Base-by-base conservation (phyloP, 2,329 filamentous ascomycete species). In the Sphaerostilbella broomeana region DNA sequence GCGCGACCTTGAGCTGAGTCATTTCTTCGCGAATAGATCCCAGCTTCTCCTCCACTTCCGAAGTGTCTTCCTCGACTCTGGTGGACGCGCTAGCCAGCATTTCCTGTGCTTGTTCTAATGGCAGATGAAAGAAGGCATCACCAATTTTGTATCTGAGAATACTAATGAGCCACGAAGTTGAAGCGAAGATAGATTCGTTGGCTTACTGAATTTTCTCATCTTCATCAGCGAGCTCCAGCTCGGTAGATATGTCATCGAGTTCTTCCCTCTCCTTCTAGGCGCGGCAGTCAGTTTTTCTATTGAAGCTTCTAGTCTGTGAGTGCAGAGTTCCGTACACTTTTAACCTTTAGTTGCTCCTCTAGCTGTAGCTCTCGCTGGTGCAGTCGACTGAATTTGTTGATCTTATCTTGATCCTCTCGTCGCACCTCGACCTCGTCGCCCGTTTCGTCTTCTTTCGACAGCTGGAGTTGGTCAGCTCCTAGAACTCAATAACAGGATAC, bases 401-500 rank as follows among this genome's bases (percentile, higher is more conserved):
- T 98, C 68, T 92, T 94, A 68, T 97, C 89, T 64, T 98, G 92
- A 61, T 98, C 92, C 62, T 97, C 89, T 56, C 89, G 84, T 45
- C 92, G 85, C 43, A 98, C 92, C 64, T 95, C 86, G 53, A 88
- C 83, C 59, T 98, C 92, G 46, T 78, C 75, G 15, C 80, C 72
- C 43, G 80, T 82, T 65, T 98, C 92, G 55, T 97, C 90, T 61
- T 95, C 90, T 59, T 87, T 94, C 31, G 86, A 87, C 51, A 98
- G 83, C 92, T 97, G 57, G 17, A 30, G 19, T 21, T n/a, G n/a
- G n/a, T n/a, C n/a, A n/a, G n/a, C n/a, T n/a, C n/a, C n/a, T n/a
- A n/a, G n/a, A n/a, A n/a, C n/a, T n/a, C n/a, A n/a, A n/a, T n/a
- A n/a, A n/a, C n/a, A n/a, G n/a, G n/a, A n/a, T n/a, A n/a, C n/a